Conservation (phyloP, 257 asterid species). For the Solanum sejunctum region DNA sequence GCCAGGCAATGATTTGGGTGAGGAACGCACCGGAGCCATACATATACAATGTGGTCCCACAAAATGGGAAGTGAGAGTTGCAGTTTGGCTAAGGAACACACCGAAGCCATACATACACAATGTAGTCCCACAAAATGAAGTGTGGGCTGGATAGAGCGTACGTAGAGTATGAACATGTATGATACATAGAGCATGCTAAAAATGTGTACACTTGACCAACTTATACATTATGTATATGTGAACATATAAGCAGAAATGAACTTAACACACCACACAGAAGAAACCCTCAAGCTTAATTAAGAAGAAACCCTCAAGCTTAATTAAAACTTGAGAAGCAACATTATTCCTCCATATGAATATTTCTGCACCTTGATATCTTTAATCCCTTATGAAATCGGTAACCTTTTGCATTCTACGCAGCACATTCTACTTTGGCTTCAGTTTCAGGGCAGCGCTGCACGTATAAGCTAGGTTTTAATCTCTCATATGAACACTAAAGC, state of each 20-base stretch:
- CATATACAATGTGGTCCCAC: background rate
- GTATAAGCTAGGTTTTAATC: background rate
- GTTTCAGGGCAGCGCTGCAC: constrained; percentile 59
- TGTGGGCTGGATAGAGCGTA: background rate
- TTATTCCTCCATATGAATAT: background rate
- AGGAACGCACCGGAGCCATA: no score
- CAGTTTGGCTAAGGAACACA: no score
- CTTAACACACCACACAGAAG: background rate
- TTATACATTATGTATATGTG: background rate
- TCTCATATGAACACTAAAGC: background rate
- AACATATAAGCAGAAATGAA: background rate
- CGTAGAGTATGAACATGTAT: background rate
- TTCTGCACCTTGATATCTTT: background rate
- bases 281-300: background rate
- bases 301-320: background rate
- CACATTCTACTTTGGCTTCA: constrained; percentile 33
- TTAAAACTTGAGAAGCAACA: background rate
- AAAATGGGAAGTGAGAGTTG: background rate
- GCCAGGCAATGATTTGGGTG: no score
- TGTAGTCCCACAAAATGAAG: background rate
- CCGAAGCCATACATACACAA: no score
- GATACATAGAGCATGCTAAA: background rate
- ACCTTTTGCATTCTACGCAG: background rate
- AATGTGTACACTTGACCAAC: background rate
- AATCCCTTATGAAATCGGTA: background rate